Evolutionary conservation across 1,284 basidiomycete genomes (phyloP).

Genomic region (Boletus smithii): DNA sequence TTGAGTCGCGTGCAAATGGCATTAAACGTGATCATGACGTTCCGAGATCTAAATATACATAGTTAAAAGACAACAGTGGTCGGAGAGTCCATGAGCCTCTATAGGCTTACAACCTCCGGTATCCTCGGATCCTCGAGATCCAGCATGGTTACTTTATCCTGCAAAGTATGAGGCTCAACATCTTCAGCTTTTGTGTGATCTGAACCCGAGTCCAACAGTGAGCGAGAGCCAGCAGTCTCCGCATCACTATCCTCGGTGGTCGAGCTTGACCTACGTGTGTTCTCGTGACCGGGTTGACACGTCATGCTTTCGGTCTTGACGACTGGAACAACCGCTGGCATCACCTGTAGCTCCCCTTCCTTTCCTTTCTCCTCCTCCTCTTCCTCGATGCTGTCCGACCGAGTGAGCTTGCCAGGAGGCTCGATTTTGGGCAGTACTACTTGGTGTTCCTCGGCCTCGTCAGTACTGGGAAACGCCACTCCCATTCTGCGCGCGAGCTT

Average conservation of each 20-base stretch:
- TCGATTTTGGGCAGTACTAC: slow-evolving; percentile 24
- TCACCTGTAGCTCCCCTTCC: slow-evolving; percentile 2
- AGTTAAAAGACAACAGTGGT: slow-evolving; percentile 16
- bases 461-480: slow-evolving; percentile 18
- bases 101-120: slow-evolving; percentile 17
- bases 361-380: slow-evolving; percentile 26
- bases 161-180: slow-evolving; percentile 25
- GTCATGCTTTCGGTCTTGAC: slow-evolving; percentile 4
- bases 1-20: background rate
- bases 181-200: slow-evolving; percentile 27
- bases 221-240: slow-evolving; percentile 29
- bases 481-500: slow-evolving; percentile 34
- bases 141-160: slow-evolving; percentile 26
- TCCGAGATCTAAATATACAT: slow-evolving; percentile 25
- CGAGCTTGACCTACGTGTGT: slow-evolving; percentile 1
- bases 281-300: slow-evolving; percentile 7
- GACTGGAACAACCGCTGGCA: background rate
- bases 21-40: slow-evolving; percentile 8
- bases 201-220: slow-evolving; percentile 27
- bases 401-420: slow-evolving; percentile 26
- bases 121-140: slow-evolving; percentile 29
- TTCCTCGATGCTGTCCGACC: slow-evolving; percentile 36
- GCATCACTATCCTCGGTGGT: slow-evolving; percentile 19
- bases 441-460: slow-evolving; percentile 15
- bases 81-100: slow-evolving; percentile 1